Conservation (phyloP, 805 yeast genomes). For the Geotrichum ghanense region DNA sequence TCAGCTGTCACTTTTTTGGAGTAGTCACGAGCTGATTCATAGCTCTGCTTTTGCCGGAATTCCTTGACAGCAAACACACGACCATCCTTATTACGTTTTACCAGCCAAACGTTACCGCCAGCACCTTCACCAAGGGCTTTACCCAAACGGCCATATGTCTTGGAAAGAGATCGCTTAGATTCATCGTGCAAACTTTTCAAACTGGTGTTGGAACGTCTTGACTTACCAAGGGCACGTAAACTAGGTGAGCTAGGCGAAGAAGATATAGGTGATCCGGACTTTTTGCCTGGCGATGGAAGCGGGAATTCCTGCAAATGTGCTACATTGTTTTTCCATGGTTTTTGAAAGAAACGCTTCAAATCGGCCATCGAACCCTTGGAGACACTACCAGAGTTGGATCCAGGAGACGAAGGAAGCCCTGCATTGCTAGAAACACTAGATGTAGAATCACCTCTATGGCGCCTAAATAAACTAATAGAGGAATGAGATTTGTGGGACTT, state of each 20-base stretch:
- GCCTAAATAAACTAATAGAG: constrained; percentile 4
- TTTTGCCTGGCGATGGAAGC: neutral
- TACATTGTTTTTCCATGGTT: constrained; percentile 24
- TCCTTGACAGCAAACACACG: constrained; percentile 86
- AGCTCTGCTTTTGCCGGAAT: constrained; percentile 63
- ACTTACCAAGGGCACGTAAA: constrained; percentile 2
- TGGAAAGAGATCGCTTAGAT: constrained; percentile 29
- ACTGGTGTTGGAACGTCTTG: constrained; percentile 20
- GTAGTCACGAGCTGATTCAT: constrained; percentile 74
- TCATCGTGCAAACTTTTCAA: constrained; percentile 22
- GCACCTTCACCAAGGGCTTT: constrained; percentile 91
- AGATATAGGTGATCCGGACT: neutral
- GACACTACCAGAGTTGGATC: constrained; percentile 6
- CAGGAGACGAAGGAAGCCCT: constrained; percentile 30
- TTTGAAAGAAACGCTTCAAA: constrained; percentile 37
- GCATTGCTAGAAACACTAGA: constrained; percentile 24
- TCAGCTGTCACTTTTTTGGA: constrained; percentile 89
- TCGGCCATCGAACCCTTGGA: constrained; percentile 23
- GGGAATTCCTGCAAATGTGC: constrained; percentile 5
- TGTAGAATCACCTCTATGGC: constrained; percentile 14
- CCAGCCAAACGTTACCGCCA: constrained; percentile 78
- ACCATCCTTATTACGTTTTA: constrained; percentile 53
- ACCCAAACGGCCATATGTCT: constrained; percentile 71
- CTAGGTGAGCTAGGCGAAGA: constrained; percentile 8
- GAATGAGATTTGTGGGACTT: neutral